Conservation (phyloP, 2,329 filamentous ascomycete genomes). For the Colletotrichum tropicale region DNA sequence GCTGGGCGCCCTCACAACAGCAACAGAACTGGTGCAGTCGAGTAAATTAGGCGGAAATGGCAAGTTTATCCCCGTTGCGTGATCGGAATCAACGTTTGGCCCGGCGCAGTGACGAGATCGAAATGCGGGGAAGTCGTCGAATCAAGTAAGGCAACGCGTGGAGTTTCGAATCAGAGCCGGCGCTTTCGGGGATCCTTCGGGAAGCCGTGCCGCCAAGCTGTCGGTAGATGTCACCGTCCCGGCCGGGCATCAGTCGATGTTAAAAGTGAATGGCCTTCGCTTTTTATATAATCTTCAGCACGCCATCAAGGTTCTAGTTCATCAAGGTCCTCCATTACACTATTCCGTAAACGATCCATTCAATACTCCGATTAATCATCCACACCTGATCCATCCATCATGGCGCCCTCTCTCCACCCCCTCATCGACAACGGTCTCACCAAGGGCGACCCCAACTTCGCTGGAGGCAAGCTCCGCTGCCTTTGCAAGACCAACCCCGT, state of each 20-base stretch:
- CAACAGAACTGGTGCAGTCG: neutral
- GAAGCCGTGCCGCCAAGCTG: neutral
- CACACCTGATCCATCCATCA: conserved; percentile 19
- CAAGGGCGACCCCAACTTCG: conserved; percentile 57
- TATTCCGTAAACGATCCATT: neutral
- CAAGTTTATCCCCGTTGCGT: neutral
- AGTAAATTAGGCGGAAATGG: neutral
- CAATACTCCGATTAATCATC: neutral
- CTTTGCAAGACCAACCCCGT: conserved; percentile 61
- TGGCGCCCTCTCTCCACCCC: conserved; percentile 60
- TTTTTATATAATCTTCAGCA: neutral
- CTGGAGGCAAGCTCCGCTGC: conserved; percentile 67
- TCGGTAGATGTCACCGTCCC: neutral
- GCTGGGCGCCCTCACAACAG: neutral
- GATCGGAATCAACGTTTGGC: neutral
- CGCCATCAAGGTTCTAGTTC: conserved; percentile 6
- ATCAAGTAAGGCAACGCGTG: neutral
- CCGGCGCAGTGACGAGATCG: neutral
- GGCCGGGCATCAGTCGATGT: neutral
- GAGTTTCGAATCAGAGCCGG: neutral
- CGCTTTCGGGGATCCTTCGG: conserved; percentile 14
- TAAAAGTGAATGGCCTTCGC: neutral
- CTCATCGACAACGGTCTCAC: conserved; percentile 65
- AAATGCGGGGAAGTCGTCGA: conserved; percentile 13
- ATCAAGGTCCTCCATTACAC: neutral